phyloP scores from a whole-genome alignment of 2,329 filamentous ascomycete genomes.

The Emericellopsis cladophorae region DNA sequence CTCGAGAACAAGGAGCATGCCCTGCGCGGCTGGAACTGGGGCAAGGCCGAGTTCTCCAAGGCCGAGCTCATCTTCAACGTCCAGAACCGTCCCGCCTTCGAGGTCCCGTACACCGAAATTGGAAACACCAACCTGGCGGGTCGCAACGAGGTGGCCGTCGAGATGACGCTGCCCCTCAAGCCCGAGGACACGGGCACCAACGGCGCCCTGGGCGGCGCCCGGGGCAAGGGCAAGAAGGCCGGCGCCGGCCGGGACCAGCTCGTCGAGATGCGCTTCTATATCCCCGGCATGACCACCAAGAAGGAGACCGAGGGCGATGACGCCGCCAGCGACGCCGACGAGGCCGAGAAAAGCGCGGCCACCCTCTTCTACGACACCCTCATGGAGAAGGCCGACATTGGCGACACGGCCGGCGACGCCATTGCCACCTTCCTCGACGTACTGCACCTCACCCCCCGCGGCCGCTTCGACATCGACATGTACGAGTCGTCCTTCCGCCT shows the following conservation, averaged over 20 bases:
- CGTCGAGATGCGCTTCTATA: constrained; percentile 98
- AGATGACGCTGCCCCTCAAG: constrained; percentile 70
- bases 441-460: constrained; percentile 92
- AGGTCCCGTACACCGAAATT: constrained; percentile 93
- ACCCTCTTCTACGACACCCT: constrained; percentile 97
- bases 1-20: constrained; percentile 91
- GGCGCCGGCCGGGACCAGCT: constrained; percentile 84
- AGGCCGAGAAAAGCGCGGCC: constrained; percentile 76
- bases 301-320: constrained; percentile 58
- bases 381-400: constrained; percentile 98
- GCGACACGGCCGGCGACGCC: constrained; percentile 95
- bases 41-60: constrained; percentile 93
- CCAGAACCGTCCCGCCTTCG: constrained; percentile 90
- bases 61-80: constrained; percentile 94
- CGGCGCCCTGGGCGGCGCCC: constrained; percentile 59
- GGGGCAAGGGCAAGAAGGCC: constrained; percentile 73
- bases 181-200: constrained; percentile 62
- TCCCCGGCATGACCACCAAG: constrained; percentile 78
- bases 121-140: constrained; percentile 95
- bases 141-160: constrained; percentile 93
- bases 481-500: constrained; percentile 96
- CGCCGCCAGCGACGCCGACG: constrained; percentile 44
- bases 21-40: constrained; percentile 97
- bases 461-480: constrained; percentile 99
- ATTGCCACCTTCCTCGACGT: constrained; percentile 96